phyloP scores from a whole-genome alignment of 345 rosid genomes.

The Adansonia digitata region DNA sequence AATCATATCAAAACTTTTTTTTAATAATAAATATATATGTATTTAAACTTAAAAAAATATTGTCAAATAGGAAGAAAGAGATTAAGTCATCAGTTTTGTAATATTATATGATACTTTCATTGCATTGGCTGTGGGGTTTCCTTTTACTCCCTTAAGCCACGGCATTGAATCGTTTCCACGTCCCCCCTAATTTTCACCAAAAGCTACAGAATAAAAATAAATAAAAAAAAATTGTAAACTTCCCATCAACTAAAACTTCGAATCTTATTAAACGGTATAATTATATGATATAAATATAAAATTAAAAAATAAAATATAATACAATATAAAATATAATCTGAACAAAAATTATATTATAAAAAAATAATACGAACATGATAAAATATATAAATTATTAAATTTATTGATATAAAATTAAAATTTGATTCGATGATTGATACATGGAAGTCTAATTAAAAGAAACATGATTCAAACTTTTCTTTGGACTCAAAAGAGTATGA shows the following conservation, averaged over 20 bases:
- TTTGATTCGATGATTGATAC: no score
- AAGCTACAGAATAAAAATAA: neutral
- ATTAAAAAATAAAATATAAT: no score
- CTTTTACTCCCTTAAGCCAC: neutral
- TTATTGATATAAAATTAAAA: no score
- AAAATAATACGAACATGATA: no score
- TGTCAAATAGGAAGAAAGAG: neutral
- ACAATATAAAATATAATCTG: no score
- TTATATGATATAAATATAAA: no score
- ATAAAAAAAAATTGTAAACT: neutral
- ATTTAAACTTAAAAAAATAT: neutral
- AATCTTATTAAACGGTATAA: no score
- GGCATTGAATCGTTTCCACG: neutral
- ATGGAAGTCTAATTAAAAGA: neutral
- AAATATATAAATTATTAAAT: no score
- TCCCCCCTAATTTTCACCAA: constrained; percentile 12
- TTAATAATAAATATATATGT: neutral
- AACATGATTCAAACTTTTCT: neutral
- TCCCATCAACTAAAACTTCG: neutral
- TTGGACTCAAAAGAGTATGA: neutral
- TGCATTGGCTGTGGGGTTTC: neutral
- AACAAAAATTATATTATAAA: no score
- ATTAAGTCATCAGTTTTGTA: neutral
- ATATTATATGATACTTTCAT: neutral
- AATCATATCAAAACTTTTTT: neutral